phyloP scores from a whole-genome alignment of 164 flowering plant species.

The Vitis amurensis region DNA sequence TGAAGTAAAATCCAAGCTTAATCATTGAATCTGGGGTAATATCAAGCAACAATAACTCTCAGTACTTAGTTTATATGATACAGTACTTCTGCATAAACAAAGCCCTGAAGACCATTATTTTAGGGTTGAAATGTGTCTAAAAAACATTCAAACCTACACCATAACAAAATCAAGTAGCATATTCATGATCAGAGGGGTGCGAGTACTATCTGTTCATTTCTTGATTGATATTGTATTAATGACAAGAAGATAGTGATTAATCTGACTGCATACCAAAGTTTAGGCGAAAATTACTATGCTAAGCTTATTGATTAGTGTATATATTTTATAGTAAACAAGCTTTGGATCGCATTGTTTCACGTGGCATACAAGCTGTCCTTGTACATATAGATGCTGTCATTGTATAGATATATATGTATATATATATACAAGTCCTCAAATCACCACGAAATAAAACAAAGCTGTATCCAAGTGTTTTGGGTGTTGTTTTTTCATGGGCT shows the following conservation, averaged over 20 bases:
- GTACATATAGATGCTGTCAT: too few relatives aligned
- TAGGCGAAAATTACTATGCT: slow-evolving; percentile 3
- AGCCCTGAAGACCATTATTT: too few relatives aligned
- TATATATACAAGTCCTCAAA: neutral
- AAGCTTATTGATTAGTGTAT: neutral
- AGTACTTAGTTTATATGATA: too few relatives aligned
- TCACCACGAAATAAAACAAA: neutral
- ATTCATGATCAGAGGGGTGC: neutral
- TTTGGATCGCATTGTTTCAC: neutral
- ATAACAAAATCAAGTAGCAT: neutral
- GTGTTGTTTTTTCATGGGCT: neutral
- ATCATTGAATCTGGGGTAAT: too few relatives aligned
- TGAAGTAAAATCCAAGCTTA: too few relatives aligned
- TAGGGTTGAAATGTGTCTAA: too few relatives aligned
- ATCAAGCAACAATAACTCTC: too few relatives aligned
- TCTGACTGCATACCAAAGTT: neutral
- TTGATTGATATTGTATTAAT: neutral
- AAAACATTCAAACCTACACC: too few relatives aligned
- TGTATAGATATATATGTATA: neutral
- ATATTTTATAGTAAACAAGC: neutral
- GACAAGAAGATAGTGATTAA: neutral
- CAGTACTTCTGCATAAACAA: too few relatives aligned
- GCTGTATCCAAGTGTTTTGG: neutral
- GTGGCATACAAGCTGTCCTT: too few relatives aligned
- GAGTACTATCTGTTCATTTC: neutral